These are phyloP conservation scores for Saccharum officinarum DNA, from an alignment of 176 grass and related monocot genomes.

Conservation along the genomic window DNA sequence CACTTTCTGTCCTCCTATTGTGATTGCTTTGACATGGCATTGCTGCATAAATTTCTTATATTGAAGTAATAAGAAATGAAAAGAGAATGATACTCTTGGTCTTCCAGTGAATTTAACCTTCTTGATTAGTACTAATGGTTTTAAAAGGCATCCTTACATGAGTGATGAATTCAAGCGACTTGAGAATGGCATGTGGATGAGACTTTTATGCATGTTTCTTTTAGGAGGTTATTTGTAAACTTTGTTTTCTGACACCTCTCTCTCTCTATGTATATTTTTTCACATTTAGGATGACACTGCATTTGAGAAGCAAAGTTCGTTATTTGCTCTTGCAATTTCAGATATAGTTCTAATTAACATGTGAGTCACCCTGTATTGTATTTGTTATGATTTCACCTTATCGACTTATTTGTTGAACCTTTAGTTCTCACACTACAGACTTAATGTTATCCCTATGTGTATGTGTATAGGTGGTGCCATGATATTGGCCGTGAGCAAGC, in stretches of 20 bases:
- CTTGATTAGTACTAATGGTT: not conserved
- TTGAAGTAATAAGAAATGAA: not conserved
- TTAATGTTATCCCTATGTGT: not conserved
- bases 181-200: not conserved
- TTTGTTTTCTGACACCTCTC: constrained; percentile 35
- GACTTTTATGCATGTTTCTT: constrained; percentile 3
- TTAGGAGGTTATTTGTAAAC: constrained; percentile 13
- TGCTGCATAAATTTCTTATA: not conserved
- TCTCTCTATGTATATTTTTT: not conserved
- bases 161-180: constrained; percentile 5
- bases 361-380: constrained; percentile 49
- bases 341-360: constrained; percentile 95
- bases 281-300: constrained; percentile 75
- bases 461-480: constrained; percentile 82
- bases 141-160: not conserved
- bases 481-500: constrained; percentile 91
- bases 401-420: not conserved
- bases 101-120: not conserved
- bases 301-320: constrained; percentile 85
- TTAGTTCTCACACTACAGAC: constrained; percentile 19
- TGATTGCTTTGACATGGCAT: not conserved
- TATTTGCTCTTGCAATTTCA: constrained; percentile 94
- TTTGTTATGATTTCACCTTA: constrained; percentile 8
- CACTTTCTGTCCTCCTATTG: not conserved
- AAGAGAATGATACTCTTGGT: not conserved